Conservation (phyloP, 495 filamentous ascomycete genomes). For the Saxophila tyrrhenica region DNA sequence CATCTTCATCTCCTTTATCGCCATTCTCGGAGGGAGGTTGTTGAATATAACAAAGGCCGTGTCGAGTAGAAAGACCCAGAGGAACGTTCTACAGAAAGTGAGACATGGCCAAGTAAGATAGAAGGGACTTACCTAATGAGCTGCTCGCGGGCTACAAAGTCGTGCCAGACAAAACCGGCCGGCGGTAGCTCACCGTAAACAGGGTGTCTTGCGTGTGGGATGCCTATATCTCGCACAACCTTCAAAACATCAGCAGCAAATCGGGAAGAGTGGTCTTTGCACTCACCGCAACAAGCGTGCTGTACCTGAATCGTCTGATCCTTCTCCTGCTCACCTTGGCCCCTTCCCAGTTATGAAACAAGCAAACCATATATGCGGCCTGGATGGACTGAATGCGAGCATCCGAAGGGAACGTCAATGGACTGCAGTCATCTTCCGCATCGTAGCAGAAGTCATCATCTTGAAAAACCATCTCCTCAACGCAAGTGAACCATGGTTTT, state of each 20-base stretch:
- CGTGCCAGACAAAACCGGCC: neutral
- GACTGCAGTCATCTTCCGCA: neutral
- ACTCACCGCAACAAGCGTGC: neutral
- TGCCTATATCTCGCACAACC: neutral
- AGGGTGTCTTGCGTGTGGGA: neutral
- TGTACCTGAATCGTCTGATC: neutral
- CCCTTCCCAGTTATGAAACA: neutral
- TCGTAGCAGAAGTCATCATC: neutral
- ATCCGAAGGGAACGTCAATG: neutral
- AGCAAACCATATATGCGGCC: neutral
- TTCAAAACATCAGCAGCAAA: neutral
- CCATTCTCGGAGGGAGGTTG: neutral
- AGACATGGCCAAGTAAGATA: neutral
- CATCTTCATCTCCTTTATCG: neutral
- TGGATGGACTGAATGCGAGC: neutral
- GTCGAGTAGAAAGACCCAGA: neutral
- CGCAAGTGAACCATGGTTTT: neutral
- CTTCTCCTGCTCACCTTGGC: neutral
- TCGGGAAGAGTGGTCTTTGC: neutral
- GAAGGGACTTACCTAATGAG: neutral
- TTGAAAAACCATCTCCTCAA: neutral
- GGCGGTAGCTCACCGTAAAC: neutral
- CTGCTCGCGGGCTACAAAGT: neutral
- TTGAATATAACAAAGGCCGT: neutral
- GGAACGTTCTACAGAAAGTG: neutral